phyloP scores from a whole-genome alignment of 2,329 filamentous ascomycete genomes.

The Zasmidium angulare region DNA sequence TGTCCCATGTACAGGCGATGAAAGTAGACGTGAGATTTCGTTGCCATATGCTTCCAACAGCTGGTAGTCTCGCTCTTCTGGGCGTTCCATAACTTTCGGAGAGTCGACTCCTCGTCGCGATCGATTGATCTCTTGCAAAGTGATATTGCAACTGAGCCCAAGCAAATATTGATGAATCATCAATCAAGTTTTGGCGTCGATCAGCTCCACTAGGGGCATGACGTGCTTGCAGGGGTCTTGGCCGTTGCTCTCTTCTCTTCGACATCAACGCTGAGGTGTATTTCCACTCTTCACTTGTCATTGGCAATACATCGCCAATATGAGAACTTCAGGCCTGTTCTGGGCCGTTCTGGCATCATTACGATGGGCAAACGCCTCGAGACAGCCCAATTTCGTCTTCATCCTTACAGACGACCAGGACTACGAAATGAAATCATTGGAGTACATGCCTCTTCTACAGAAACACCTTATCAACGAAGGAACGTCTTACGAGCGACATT shows the following conservation, averaged over 20 bases:
- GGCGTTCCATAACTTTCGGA: too few species aligned
- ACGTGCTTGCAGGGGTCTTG: neutral
- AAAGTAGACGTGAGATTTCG: too few species aligned
- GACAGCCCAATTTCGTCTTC: conserved; percentile 59
- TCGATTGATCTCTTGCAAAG: too few species aligned
- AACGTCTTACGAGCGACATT: conserved; percentile 61
- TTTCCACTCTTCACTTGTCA: neutral
- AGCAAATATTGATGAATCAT: neutral
- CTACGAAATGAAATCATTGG: conserved; percentile 57
- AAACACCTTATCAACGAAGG: conserved; percentile 41
- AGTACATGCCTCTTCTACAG: conserved; percentile 62
- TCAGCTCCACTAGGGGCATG: neutral
- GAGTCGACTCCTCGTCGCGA: too few species aligned
- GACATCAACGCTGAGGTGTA: too few species aligned
- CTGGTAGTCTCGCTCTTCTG: too few species aligned
- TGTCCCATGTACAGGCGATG: too few species aligned
- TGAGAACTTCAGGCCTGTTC: neutral
- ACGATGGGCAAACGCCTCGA: neutral
- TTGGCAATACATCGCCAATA: neutral
- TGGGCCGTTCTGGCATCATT: neutral
- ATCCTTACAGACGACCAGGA: conserved; percentile 70
- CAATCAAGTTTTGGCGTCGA: neutral
- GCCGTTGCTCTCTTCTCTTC: neutral
- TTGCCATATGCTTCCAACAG: too few species aligned
- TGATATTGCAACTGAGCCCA: too few species aligned